Evolutionary conservation across 768 basidiomycete genomes (phyloP).

Genomic region (Leccinellum albellum): DNA sequence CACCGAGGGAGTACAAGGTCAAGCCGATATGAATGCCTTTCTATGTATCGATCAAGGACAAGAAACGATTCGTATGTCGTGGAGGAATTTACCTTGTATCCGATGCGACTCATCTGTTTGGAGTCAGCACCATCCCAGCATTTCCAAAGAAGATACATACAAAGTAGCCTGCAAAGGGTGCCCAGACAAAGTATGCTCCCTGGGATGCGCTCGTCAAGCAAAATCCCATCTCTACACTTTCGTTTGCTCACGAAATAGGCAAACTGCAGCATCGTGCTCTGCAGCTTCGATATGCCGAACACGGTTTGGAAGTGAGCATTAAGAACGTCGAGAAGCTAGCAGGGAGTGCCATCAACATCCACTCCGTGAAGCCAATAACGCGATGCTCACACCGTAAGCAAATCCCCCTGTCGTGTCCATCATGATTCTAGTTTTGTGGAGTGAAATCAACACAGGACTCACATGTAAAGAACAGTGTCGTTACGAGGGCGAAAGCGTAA

Average conservation of each 20-base stretch:
- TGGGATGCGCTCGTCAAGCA: constrained; percentile 8
- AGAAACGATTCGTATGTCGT: not conserved
- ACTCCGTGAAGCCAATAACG: not conserved
- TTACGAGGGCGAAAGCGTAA: constrained; percentile 65
- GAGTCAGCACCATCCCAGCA: not conserved
- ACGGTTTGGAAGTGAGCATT: constrained; percentile 72
- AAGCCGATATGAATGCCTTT: constrained; percentile 64
- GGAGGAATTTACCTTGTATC: constrained; percentile 55
- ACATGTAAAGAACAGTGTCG: constrained; percentile 75
- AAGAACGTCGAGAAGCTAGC: constrained; percentile 61
- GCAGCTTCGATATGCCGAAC: constrained; percentile 62
- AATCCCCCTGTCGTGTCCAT: constrained; percentile 50
- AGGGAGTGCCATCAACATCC: constrained; percentile 16
- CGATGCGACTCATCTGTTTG: constrained; percentile 53
- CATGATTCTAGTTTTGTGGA: not conserved
- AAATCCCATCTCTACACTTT: not conserved
- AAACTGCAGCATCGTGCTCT: constrained; percentile 71
- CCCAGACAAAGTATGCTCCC: constrained; percentile 62
- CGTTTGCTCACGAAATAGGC: constrained; percentile 58
- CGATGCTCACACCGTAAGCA: constrained; percentile 52
- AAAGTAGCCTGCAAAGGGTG: constrained; percentile 55
- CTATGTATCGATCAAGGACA: constrained; percentile 20
- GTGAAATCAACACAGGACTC: constrained; percentile 17
- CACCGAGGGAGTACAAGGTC: constrained; percentile 57
- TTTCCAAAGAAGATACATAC: constrained; percentile 35